These are phyloP conservation scores for Termitomyces sp. DNA, from an alignment of 1,284 basidiomycete genomes.

Conservation along the genomic window DNA sequence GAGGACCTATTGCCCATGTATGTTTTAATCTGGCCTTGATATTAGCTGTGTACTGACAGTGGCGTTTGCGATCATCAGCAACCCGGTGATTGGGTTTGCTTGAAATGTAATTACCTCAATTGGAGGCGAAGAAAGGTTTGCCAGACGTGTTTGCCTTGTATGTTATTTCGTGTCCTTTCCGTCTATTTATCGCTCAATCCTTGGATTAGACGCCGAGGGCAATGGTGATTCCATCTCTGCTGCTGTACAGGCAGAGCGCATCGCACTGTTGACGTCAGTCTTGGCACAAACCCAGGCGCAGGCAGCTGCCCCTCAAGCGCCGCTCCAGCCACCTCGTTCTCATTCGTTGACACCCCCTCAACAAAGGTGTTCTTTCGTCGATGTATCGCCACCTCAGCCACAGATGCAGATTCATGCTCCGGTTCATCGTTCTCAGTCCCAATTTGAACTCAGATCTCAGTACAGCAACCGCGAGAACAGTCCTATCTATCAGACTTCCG, in stretches of 20 bases:
- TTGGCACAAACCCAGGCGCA: constrained; percentile 47
- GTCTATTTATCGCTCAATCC: constrained; percentile 7
- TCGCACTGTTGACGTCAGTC: constrained; percentile 66
- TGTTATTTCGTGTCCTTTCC: constrained; percentile 10
- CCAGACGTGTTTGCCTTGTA: constrained; percentile 83
- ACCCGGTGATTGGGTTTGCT: constrained; percentile 88
- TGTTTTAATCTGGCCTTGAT: constrained; percentile 20
- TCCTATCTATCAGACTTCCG: constrained; percentile 67
- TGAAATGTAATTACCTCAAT: constrained; percentile 79
- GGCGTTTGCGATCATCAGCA: constrained; percentile 45
- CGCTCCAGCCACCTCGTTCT: constrained; percentile 32
- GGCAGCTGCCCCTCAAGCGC: constrained; percentile 10
- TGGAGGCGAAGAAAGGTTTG: constrained; percentile 85
- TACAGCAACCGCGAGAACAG: constrained; percentile 24
- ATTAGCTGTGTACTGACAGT: constrained; percentile 1
- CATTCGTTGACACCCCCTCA: constrained; percentile 45
- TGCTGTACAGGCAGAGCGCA: constrained; percentile 77
- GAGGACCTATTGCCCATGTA: constrained; percentile 71
- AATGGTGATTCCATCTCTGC: constrained; percentile 80
- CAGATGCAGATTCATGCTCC: constrained; percentile 26
- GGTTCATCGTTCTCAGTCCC: constrained; percentile 46
- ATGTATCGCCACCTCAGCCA: constrained; percentile 27
- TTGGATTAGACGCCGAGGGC: constrained; percentile 64
- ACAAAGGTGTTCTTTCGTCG: constrained; percentile 31
- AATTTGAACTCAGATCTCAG: constrained; percentile 40